Percentiles rank a stretch among this genome's conserved stretches.
Conservation (phyloP, 148 eudicot genomes). For the Rhododendron ferrugineum region DNA sequence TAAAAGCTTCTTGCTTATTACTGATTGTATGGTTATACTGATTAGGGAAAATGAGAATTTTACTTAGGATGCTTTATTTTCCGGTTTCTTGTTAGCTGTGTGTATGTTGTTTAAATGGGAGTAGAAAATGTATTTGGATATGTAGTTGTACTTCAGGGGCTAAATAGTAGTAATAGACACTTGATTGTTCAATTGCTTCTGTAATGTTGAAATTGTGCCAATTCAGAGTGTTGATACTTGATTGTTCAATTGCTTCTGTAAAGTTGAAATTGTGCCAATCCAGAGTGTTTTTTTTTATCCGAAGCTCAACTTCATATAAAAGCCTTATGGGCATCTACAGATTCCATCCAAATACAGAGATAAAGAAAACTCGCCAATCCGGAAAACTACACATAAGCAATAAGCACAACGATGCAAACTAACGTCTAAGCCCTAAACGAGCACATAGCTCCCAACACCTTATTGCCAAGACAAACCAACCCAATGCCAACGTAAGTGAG, state of each 20-base stretch:
- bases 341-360: no score
- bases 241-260: neutral
- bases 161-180: neutral
- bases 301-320: no score
- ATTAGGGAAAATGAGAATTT: neutral
- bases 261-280: neutral
- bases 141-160: neutral
- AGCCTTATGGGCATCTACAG: no score
- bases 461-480: no score
- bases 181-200: neutral
- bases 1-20: neutral
- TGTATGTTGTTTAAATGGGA: neutral
- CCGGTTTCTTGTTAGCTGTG: conserved; percentile 2
- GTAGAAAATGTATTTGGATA: neutral
- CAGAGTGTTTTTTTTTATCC: neutral
- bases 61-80: neutral
- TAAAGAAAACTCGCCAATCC: no score
- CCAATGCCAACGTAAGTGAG: no score
- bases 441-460: no score
- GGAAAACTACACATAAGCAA: no score
- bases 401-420: no score
- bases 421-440: no score
- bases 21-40: neutral
- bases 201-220: neutral
- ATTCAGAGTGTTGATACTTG: neutral